Conservation (phyloP, 805 yeast species). For the Ogataea kodamae region DNA sequence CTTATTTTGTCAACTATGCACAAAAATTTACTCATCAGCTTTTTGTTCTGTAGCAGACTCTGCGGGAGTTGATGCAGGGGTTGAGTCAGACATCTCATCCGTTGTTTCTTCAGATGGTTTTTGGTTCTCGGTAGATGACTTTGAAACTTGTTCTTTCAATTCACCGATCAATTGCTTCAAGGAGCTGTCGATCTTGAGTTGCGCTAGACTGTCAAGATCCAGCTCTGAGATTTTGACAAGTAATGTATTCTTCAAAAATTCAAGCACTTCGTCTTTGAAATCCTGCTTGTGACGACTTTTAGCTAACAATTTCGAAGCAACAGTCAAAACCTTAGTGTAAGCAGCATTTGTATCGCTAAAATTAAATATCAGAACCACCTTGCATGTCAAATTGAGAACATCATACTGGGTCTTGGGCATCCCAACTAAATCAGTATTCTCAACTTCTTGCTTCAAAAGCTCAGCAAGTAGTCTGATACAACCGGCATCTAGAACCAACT, state of each 20-base stretch:
- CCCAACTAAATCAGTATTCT: conserved; percentile 56
- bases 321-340: conserved; percentile 27
- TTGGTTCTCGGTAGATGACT: too few relatives aligned
- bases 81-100: too few relatives aligned
- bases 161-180: conserved; percentile 22
- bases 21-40: too few relatives aligned
- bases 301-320: conserved; percentile 27
- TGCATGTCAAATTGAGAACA: conserved; percentile 63
- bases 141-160: too few relatives aligned
- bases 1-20: too few relatives aligned
- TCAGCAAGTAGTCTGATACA: conserved; percentile 70
- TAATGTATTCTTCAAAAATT: conserved; percentile 32
- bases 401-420: conserved; percentile 65
- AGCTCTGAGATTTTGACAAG: conserved; percentile 28
- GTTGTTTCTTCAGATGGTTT: too few relatives aligned
- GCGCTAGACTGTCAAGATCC: conserved; percentile 22
- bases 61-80: too few relatives aligned
- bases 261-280: conserved; percentile 33
- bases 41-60: too few relatives aligned
- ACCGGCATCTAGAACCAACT: conserved; percentile 66
- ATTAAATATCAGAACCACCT: conserved; percentile 38
- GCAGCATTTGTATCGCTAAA: conserved; percentile 24
- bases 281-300: conserved; percentile 23
- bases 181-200: conserved; percentile 25
- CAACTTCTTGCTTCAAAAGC: conserved; percentile 61